Base-by-base conservation (phyloP, 2,329 filamentous ascomycete genomes). In the Sporothrix mexicana region DNA sequence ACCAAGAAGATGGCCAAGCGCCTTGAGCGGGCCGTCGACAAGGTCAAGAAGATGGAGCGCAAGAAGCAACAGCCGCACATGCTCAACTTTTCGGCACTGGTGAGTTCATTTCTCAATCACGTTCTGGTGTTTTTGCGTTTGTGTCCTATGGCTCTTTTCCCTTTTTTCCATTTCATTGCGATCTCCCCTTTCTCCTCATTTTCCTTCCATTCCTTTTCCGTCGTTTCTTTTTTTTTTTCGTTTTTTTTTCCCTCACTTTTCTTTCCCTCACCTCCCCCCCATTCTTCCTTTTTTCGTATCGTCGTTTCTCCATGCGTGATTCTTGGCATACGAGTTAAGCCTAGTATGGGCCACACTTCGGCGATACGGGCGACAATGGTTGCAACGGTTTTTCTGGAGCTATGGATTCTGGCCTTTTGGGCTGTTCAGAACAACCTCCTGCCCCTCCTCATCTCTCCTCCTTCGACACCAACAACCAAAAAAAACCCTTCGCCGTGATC, bases 51-150 rank as follows among this genome's bases (percentile, higher is more conserved):
- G 79, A 89, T 92, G 79, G 93, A 97, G 80, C 91, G 90, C 79
- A 97, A 97, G 86, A 98, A 97, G 88, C 89, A 90, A 76, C 89
- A 93, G 76, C 93, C 94, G 3, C 93, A 97, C 78, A 90, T 92
- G 0, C 88, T 99, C 76, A 99, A 99, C 84, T 99, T 99, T 81
- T 98, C 95, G 0, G 96, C 96, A 0, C 86, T 99, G 55, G 75
- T 76, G 43, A 10, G 75, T 74, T 30, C 25, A 64, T 51, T 4
- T 41, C 23, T 9, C 12, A 13, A 30, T 47, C 47, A 25, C 36
- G 6, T 45, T n/a, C 25, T 43, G 1, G 67, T 23, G 17, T n/a
- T 59, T 47, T 45, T 4, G 20, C 45, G 6, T 55, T 25, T 64
- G 51, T 20, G 13, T 45, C 23, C 41, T 69, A 23, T 43, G 6